phyloP scores from a whole-genome alignment of 169 alveolate genomes.

The Toxoplasma gondii region DNA sequence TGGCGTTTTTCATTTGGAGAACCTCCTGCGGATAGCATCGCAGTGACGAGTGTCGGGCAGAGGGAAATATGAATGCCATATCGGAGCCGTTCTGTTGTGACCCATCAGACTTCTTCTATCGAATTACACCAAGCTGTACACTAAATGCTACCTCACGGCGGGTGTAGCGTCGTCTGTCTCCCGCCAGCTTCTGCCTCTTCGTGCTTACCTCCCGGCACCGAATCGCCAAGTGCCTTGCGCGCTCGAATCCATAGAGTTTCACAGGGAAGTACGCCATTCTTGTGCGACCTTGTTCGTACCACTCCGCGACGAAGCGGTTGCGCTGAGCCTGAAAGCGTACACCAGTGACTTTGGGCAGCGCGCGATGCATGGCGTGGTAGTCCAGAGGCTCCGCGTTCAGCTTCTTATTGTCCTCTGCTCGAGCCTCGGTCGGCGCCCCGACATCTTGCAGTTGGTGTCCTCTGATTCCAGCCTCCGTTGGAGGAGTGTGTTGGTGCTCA shows the following conservation, averaged over 20 bases:
- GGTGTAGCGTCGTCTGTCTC: no score
- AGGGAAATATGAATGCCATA: no score
- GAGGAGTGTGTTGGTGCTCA: not conserved
- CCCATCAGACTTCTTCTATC: no score
- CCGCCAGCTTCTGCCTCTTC: no score
- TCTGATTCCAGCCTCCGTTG: not conserved
- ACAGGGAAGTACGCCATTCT: constrained; percentile 50
- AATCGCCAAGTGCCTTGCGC: constrained; percentile 42
- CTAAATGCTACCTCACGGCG: no score
- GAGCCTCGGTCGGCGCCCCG: not conserved
- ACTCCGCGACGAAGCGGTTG: constrained; percentile 48
- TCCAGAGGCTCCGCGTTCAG: not conserved
- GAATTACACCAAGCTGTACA: no score
- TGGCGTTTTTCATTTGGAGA: constrained; percentile 13
- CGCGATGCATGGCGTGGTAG: constrained; percentile 20
- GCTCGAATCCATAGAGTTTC: constrained; percentile 44
- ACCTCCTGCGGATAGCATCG: constrained; percentile 21
- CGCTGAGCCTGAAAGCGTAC: constrained; percentile 53
- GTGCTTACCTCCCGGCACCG: constrained; percentile 6
- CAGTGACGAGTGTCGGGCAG: no score
- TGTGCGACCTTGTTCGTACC: constrained; percentile 46
- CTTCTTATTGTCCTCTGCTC: not conserved
- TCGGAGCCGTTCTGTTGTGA: no score
- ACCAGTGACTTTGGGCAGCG: constrained; percentile 41
- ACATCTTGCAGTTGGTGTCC: not conserved